Conservation (phyloP, 345 rosid genomes). For the Rhizophora apiculata region DNA sequence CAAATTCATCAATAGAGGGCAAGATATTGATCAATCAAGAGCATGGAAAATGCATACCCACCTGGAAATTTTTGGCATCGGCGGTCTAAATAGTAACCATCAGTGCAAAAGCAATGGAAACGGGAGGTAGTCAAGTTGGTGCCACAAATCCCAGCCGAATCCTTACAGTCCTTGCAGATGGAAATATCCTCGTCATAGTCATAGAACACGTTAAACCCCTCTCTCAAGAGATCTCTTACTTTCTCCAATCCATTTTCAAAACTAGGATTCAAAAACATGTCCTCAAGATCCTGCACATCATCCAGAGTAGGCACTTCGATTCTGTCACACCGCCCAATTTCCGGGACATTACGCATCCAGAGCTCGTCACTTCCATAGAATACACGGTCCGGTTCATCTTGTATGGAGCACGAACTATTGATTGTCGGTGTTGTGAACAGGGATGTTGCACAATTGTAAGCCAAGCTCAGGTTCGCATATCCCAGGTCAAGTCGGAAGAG, state of each 20-base stretch:
- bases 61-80: conserved; percentile 1
- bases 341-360: no score
- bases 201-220: conserved; percentile 30
- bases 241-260: neutral
- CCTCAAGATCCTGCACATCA: neutral
- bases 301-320: neutral
- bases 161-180: conserved; percentile 19
- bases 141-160: conserved; percentile 47
- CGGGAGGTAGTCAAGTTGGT: neutral
- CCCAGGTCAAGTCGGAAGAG: neutral
- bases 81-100: neutral
- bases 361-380: conserved; percentile 1
- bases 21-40: no score
- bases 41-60: neutral
- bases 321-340: neutral
- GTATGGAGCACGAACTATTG: neutral
- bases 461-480: conserved; percentile 27
- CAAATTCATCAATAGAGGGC: no score
- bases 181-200: neutral
- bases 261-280: fast-evolving
- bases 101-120: conserved; percentile 39
- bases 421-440: neutral
- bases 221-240: neutral
- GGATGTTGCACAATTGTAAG: conserved; percentile 17
- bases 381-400: neutral